Percentiles rank a stretch among this genome's conserved stretches.
phyloP scores from a whole-genome alignment of 805 yeast species.

The Candida alai region DNA sequence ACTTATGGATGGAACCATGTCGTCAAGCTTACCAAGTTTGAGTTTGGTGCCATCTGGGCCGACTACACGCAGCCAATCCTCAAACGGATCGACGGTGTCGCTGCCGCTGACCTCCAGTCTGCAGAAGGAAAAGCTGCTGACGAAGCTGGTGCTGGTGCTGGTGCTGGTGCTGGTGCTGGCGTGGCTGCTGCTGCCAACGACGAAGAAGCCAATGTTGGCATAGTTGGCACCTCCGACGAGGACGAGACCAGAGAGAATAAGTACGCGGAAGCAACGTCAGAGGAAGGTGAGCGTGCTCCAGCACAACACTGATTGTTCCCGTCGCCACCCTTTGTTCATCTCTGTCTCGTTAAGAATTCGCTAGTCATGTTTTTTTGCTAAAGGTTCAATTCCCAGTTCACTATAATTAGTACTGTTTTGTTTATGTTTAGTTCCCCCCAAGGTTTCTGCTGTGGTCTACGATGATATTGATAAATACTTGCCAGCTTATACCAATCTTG shows the following conservation, averaged over 20 bases:
- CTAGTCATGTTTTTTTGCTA: too few species aligned
- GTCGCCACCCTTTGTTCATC: too few species aligned
- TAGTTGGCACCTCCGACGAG: slow-evolving; percentile 7
- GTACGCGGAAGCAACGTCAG: slow-evolving; percentile 4
- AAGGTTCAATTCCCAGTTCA: too few species aligned
- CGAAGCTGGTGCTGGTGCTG: not conserved
- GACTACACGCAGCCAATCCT: slow-evolving; percentile 1
- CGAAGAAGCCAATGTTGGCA: slow-evolving; percentile 6
- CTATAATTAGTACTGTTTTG: too few species aligned
- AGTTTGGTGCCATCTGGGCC: slow-evolving; percentile 9
- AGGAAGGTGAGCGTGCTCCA: slow-evolving; percentile 3
- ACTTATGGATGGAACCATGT: slow-evolving; percentile 6
- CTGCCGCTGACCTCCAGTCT: not conserved
- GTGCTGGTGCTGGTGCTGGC: slow-evolving; percentile 3
- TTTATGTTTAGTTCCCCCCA: too few species aligned
- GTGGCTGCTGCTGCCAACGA: slow-evolving; percentile 7
- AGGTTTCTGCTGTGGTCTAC: too few species aligned
- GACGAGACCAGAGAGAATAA: slow-evolving; percentile 5
- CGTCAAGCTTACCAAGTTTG: slow-evolving; percentile 1
- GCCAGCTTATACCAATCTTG: too few species aligned
- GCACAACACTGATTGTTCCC: too few species aligned
- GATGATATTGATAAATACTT: too few species aligned
- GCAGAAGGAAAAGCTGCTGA: slow-evolving; percentile 1
- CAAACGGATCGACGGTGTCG: slow-evolving; percentile 2
- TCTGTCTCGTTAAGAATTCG: too few species aligned